A percentile compares a stretch with the other conserved stretches of the same genome.
These are phyloP conservation scores for Parathielavia hyrcaniae DNA, from an alignment of 495 filamentous ascomycete species.

Conservation along the genomic window DNA sequence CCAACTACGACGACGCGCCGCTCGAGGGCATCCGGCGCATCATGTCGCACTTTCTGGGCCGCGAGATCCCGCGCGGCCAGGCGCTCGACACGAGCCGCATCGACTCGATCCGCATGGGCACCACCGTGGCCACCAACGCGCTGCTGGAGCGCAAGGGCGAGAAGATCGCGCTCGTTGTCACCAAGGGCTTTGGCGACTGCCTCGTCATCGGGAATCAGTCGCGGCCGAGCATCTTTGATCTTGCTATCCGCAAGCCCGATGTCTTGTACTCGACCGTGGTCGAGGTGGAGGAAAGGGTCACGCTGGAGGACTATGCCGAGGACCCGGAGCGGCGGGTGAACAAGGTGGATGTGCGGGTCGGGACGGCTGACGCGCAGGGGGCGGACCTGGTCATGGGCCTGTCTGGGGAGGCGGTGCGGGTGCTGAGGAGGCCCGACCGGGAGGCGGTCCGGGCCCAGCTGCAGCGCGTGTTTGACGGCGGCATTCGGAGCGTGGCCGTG, in stretches of 20 bases:
- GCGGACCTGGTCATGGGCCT: constrained; percentile 58
- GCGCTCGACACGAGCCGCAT: constrained; percentile 80
- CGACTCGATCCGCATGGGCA: constrained; percentile 81
- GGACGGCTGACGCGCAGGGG: constrained; percentile 39
- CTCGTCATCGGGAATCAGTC: constrained; percentile 83
- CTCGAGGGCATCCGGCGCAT: constrained; percentile 88
- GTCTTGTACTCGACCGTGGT: constrained; percentile 70
- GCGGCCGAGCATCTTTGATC: constrained; percentile 75
- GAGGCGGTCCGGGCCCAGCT: constrained; percentile 49
- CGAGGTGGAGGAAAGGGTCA: constrained; percentile 78
- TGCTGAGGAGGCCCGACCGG: constrained; percentile 55
- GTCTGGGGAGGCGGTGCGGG: constrained; percentile 63
- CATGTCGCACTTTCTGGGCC: constrained; percentile 69
- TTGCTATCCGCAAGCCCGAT: constrained; percentile 72
- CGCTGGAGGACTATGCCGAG: constrained; percentile 82
- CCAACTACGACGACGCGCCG: constrained; percentile 83
- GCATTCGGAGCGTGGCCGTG: constrained; percentile 65
- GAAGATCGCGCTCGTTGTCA: constrained; percentile 82
- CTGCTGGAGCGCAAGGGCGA: constrained; percentile 92
- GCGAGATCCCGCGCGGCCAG: constrained; percentile 71
- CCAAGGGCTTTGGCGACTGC: constrained; percentile 89
- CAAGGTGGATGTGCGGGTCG: constrained; percentile 42
- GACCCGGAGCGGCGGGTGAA: constrained; percentile 58
- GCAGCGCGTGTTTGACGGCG: constrained; percentile 53
- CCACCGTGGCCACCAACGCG: constrained; percentile 83